Evolutionary conservation across 495 filamentous ascomycete species (phyloP).

Genomic region (Daldinia vernicosa): DNA sequence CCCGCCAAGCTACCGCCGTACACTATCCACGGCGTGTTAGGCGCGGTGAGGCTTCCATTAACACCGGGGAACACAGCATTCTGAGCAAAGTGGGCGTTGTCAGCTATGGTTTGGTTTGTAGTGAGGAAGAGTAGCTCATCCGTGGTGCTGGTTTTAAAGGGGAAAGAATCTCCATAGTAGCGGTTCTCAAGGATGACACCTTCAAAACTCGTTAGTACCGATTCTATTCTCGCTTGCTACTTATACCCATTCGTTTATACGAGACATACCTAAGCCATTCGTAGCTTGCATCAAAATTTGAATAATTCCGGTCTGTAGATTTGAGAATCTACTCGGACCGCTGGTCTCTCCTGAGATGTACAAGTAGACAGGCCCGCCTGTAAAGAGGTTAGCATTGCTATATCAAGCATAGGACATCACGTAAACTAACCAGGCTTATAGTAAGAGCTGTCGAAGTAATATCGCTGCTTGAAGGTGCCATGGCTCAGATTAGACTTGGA

Average conservation of each 20-base stretch:
- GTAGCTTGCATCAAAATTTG: slow-evolving; percentile 59
- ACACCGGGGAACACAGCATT: slow-evolving; percentile 54
- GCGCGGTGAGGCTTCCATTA: slow-evolving; percentile 47
- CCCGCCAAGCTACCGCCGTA: slow-evolving; percentile 58
- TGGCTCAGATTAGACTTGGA: slow-evolving; percentile 46
- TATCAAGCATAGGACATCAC: background rate
- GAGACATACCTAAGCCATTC: slow-evolving; percentile 49
- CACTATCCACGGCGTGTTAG: slow-evolving; percentile 54
- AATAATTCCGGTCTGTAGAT: slow-evolving; percentile 52
- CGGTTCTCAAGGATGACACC: slow-evolving; percentile 59
- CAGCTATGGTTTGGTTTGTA: slow-evolving; percentile 59
- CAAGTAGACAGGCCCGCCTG: slow-evolving; percentile 56
- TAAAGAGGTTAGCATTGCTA: slow-evolving; percentile 13
- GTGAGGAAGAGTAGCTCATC: slow-evolving; percentile 56
- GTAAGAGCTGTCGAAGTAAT: slow-evolving; percentile 57
- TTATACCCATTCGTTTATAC: background rate
- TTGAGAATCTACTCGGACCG: slow-evolving; percentile 46
- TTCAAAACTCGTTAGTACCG: slow-evolving; percentile 12
- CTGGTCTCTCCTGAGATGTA: slow-evolving; percentile 58
- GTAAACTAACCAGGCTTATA: slow-evolving; percentile 51
- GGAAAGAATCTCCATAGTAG: slow-evolving; percentile 57
- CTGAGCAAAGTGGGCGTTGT: slow-evolving; percentile 58
- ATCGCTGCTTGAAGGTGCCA: slow-evolving; percentile 56
- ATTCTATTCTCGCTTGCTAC: background rate
- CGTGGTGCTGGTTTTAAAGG: slow-evolving; percentile 52